phyloP scores from a whole-genome alignment of 495 filamentous ascomycete genomes.

The Neurospora sublineolata region DNA sequence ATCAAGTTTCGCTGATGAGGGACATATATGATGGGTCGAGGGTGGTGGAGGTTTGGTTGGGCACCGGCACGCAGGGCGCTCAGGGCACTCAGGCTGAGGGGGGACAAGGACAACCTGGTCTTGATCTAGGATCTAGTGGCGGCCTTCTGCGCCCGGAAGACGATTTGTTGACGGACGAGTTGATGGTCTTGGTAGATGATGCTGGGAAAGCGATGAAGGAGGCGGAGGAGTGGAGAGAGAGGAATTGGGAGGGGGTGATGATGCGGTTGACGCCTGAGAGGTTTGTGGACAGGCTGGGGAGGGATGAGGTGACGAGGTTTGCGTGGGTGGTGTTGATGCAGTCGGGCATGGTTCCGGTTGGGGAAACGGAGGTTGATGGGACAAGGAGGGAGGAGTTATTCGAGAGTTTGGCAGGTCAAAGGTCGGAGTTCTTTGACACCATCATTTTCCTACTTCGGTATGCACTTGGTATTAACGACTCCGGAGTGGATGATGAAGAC shows the following conservation, averaged over 20 bases:
- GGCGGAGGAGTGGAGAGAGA: not conserved
- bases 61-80: not conserved
- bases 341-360: not conserved
- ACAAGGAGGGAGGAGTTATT: not conserved
- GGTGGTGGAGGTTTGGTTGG: constrained; percentile 12
- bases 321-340: not conserved
- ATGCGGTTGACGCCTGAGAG: not conserved
- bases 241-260: not conserved
- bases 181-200: not conserved
- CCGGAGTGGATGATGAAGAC: not conserved
- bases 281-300: not conserved
- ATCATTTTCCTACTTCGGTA: not conserved
- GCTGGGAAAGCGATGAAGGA: not conserved
- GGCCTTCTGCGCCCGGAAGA: not conserved
- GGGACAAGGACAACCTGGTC: no score
- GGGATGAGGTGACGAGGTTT: not conserved
- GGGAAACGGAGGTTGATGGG: not conserved
- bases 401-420: not conserved
- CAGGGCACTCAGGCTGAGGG: no score
- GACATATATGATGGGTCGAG: constrained; percentile 4
- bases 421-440: not conserved
- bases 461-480: not conserved
- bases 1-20: constrained; percentile 11
- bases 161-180: not conserved
- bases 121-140: no score